phyloP scores from a whole-genome alignment of 2,329 filamentous ascomycete genomes.

The Seiridium cupressi region DNA sequence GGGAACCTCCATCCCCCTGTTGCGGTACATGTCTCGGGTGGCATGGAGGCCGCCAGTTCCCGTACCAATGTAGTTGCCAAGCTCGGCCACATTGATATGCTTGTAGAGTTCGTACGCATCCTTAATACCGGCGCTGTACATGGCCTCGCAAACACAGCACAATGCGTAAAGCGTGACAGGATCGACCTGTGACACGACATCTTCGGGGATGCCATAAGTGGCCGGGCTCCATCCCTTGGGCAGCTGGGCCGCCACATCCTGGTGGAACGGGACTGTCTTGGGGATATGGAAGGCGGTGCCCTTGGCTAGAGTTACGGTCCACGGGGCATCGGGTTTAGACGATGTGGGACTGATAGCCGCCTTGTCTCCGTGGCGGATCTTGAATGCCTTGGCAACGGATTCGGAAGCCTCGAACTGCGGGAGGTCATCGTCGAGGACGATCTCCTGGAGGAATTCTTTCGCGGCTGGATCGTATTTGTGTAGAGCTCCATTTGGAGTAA shows the following conservation, averaged over 20 bases:
- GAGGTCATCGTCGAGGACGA: not conserved
- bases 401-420: not conserved
- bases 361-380: not conserved
- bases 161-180: constrained; percentile 30
- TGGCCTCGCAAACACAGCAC: constrained; percentile 27
- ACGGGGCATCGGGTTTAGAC: constrained; percentile 17
- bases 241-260: constrained; percentile 29
- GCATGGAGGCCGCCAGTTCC: constrained; percentile 24
- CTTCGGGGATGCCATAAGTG: constrained; percentile 32
- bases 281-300: constrained; percentile 26
- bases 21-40: constrained; percentile 24
- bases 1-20: constrained; percentile 24
- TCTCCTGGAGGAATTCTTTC: not conserved
- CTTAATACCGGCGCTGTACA: constrained; percentile 28
- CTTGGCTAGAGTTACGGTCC: constrained; percentile 17
- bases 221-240: constrained; percentile 31
- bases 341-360: not conserved
- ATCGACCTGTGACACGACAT: constrained; percentile 33
- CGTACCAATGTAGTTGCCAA: constrained; percentile 32
- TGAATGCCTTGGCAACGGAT: not conserved
- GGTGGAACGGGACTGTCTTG: constrained; percentile 24
- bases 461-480: not conserved
- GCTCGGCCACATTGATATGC: constrained; percentile 32
- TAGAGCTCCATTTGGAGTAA: too few relatives aligned
- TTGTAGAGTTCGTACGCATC: constrained; percentile 27